Evolutionary conservation across 2,329 filamentous ascomycete genomes (phyloP).

Genomic region (Rugonectria rugulosa): DNA sequence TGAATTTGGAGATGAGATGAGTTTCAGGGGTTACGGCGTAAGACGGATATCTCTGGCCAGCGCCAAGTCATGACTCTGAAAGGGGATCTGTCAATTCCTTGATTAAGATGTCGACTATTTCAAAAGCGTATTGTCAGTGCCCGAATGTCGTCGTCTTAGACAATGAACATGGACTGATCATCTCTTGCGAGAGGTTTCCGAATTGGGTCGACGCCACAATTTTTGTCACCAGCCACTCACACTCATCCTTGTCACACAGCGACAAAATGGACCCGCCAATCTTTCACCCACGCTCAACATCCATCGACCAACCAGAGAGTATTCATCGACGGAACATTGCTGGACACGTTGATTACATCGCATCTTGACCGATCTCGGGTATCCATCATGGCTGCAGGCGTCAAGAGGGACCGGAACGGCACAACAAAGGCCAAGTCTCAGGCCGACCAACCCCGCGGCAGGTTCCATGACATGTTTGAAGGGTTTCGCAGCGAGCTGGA

Average conservation of each 20-base stretch:
- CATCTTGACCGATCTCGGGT: background rate
- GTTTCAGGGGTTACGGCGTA: background rate
- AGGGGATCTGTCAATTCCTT: background rate
- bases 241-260: slow-evolving; percentile 28
- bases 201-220: slow-evolving; percentile 19
- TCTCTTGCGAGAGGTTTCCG: slow-evolving; percentile 17
- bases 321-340: background rate
- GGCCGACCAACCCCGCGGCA: slow-evolving; percentile 46
- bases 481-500: slow-evolving; percentile 87
- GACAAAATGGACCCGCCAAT: slow-evolving; percentile 24
- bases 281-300: slow-evolving; percentile 30
- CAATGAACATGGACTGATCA: slow-evolving; percentile 14
- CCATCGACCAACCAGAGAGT: slow-evolving; percentile 20
- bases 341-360: slow-evolving; percentile 7
- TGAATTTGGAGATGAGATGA: slow-evolving; percentile 13
- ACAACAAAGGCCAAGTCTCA: slow-evolving; percentile 51
- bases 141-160: slow-evolving; percentile 18
- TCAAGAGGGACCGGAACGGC: slow-evolving; percentile 64
- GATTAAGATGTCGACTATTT: background rate
- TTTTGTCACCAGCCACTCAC: slow-evolving; percentile 26
- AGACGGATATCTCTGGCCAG: background rate
- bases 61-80: slow-evolving; percentile 25
- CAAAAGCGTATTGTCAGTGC: background rate
- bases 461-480: slow-evolving; percentile 81
- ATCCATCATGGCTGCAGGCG: slow-evolving; percentile 49